These are phyloP conservation scores for Solanum bulbocastanum DNA, from an alignment of 257 asterid species.

Conservation along the genomic window DNA sequence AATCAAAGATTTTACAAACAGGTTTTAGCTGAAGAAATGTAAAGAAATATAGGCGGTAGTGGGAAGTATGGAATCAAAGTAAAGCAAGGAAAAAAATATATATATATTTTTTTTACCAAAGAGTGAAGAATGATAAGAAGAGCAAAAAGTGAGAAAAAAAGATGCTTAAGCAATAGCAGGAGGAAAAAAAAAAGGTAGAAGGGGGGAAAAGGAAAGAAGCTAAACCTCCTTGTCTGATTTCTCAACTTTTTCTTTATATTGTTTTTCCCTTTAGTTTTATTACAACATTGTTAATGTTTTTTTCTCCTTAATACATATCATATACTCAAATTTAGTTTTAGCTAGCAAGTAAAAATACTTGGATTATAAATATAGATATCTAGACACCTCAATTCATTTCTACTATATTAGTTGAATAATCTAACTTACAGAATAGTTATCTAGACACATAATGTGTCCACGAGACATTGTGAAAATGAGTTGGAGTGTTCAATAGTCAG, in stretches of 20 bases:
- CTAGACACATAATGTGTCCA: not conserved
- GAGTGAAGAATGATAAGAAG: constrained; percentile 21
- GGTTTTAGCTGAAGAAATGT: constrained; percentile 31
- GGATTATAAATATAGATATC: not conserved
- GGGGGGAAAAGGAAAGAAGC: constrained; percentile 23
- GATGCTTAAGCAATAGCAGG: constrained; percentile 60
- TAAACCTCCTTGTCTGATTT: constrained; percentile 30
- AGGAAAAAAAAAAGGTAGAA: constrained; percentile 48
- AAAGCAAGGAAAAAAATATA: constrained; percentile 19
- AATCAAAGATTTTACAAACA: constrained; percentile 19
- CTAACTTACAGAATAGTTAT: too few relatives aligned
- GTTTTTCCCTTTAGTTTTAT: not conserved
- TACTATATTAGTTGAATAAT: not conserved
- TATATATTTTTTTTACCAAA: constrained; percentile 1
- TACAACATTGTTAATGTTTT: not conserved
- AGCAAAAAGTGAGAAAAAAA: constrained; percentile 32
- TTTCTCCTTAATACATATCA: not conserved
- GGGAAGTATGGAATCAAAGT: constrained; percentile 21
- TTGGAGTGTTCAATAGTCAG: not conserved
- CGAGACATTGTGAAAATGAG: not conserved
- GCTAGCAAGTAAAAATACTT: not conserved
- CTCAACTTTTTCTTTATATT: constrained; percentile 9
- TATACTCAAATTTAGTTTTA: not conserved
- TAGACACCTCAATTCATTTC: not conserved
- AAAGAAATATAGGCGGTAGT: constrained; percentile 19